phyloP scores from a whole-genome alignment of 768 basidiomycete species.

The Suillus brevipes region DNA sequence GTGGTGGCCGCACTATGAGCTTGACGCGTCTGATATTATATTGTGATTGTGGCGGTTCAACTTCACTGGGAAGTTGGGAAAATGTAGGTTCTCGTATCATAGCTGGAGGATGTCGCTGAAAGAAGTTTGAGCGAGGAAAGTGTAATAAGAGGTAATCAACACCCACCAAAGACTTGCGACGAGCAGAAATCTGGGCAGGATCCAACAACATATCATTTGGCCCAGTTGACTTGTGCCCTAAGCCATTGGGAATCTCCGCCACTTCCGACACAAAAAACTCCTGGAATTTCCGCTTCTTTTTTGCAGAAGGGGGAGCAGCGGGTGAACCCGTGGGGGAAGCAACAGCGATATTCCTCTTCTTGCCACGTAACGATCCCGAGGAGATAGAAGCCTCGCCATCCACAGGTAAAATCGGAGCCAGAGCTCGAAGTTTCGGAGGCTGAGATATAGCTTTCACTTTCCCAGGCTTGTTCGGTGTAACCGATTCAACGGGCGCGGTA shows the following conservation, averaged over 20 bases:
- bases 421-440: not conserved
- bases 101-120: conserved; percentile 1
- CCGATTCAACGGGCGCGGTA: not conserved
- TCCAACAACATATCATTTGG: not conserved
- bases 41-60: not conserved
- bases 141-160: not conserved
- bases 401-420: not conserved
- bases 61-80: not conserved
- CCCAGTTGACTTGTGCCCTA: not conserved
- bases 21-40: conserved; percentile 56
- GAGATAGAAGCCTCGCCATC: conserved; percentile 3
- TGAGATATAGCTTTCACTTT: conserved; percentile 25
- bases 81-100: not conserved
- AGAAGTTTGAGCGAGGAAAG: not conserved
- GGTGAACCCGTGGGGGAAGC: conserved; percentile 15
- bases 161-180: conserved; percentile 3
- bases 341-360: conserved; percentile 2
- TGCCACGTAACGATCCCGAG: not conserved
- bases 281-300: conserved; percentile 29
- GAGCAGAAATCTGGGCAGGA: not conserved
- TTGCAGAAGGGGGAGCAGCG: conserved; percentile 18
- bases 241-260: not conserved
- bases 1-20: conserved; percentile 65
- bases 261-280: not conserved
- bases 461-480: conserved; percentile 21